Percentiles rank a stretch among this genome's conserved stretches.
Conservation (phyloP, 371 early-diverging fungal species). For the Gilbertella persicaria region DNA sequence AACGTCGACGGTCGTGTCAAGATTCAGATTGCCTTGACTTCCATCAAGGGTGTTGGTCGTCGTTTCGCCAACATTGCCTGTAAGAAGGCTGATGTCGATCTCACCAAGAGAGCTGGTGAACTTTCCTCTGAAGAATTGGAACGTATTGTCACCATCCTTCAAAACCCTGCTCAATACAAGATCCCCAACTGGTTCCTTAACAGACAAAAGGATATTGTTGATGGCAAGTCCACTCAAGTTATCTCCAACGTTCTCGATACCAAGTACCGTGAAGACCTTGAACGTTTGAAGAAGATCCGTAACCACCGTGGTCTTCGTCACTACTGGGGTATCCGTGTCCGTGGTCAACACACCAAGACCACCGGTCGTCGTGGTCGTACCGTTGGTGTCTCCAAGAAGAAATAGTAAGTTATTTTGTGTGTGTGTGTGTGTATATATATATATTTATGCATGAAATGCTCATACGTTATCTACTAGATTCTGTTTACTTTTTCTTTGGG, state of each 20-base stretch:
- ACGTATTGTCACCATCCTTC: conserved; percentile 88
- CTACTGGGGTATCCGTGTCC: conserved; percentile 95
- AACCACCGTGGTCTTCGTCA: conserved; percentile 95
- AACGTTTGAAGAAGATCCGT: conserved; percentile 97
- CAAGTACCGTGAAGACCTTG: conserved; percentile 96
- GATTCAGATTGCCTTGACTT: conserved; percentile 95
- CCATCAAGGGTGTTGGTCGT: conserved; percentile 99
- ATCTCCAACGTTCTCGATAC: conserved; percentile 96
- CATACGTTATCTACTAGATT: too few relatives aligned
- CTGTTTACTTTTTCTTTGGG: too few relatives aligned
- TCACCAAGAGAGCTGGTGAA: conserved; percentile 98
- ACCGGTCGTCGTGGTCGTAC: conserved; percentile 98
- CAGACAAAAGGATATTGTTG: conserved; percentile 96
- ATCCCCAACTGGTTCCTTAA: conserved; percentile 99
- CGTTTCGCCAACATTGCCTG: conserved; percentile 97
- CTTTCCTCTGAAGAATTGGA: conserved; percentile 92
- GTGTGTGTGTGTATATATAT: too few relatives aligned
- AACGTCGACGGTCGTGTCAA: conserved; percentile 98
- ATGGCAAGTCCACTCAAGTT: conserved; percentile 93
- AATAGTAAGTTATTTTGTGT: conserved; percentile 56
- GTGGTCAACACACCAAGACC: conserved; percentile 98
- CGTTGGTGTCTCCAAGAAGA: conserved; percentile 99
- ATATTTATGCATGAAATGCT: too few relatives aligned
- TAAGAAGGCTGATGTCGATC: conserved; percentile 98
- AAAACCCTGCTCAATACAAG: conserved; percentile 94